Evolutionary conservation across 441 rosid species (phyloP).

Genomic region (Eutrema salsugineum): DNA sequence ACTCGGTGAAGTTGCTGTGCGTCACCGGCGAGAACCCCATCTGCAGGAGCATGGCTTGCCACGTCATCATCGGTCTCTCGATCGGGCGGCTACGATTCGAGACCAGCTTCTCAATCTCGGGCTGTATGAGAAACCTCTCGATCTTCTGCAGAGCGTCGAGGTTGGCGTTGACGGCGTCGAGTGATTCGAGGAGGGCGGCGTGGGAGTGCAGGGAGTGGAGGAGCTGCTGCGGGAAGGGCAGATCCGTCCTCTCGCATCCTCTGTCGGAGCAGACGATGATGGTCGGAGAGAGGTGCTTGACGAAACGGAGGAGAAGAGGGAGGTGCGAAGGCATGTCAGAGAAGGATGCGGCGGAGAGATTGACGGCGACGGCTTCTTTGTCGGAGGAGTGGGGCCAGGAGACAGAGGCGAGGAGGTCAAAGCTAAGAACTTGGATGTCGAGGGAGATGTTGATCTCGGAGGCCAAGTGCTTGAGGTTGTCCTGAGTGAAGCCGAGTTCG

Average conservation of each 20-base stretch:
- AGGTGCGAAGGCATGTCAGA: slow-evolving; percentile 34
- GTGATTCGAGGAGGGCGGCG: slow-evolving; percentile 53
- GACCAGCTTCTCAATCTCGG: slow-evolving; percentile 52
- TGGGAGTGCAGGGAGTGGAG: slow-evolving; percentile 54
- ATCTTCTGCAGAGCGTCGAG: slow-evolving; percentile 55
- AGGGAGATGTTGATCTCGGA: slow-evolving; percentile 51
- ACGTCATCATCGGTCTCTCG: slow-evolving; percentile 32
- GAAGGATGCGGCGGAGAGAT: slow-evolving; percentile 48
- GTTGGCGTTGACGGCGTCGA: slow-evolving; percentile 56
- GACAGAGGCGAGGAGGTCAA: slow-evolving; percentile 42
- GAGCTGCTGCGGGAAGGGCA: slow-evolving; percentile 54
- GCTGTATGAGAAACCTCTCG: slow-evolving; percentile 55
- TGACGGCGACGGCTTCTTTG: slow-evolving; percentile 49
- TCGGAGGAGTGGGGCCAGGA: slow-evolving; percentile 32
- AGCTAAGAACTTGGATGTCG: slow-evolving; percentile 47
- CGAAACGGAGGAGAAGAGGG: slow-evolving; percentile 45
- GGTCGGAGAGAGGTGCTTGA: slow-evolving; percentile 58
- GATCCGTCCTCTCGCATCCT: slow-evolving; percentile 61
- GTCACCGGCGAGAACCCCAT: slow-evolving; percentile 55
- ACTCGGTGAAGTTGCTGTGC: slow-evolving; percentile 63
- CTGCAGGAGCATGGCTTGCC: slow-evolving; percentile 48
- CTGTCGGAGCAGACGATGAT: slow-evolving; percentile 62
- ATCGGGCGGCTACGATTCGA: slow-evolving; percentile 38
- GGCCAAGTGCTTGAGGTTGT: slow-evolving; percentile 63
- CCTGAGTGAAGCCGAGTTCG: slow-evolving; percentile 56